phyloP scores from a whole-genome alignment of 2,329 filamentous ascomycete species.

The Aspergillus novofumigatus region DNA sequence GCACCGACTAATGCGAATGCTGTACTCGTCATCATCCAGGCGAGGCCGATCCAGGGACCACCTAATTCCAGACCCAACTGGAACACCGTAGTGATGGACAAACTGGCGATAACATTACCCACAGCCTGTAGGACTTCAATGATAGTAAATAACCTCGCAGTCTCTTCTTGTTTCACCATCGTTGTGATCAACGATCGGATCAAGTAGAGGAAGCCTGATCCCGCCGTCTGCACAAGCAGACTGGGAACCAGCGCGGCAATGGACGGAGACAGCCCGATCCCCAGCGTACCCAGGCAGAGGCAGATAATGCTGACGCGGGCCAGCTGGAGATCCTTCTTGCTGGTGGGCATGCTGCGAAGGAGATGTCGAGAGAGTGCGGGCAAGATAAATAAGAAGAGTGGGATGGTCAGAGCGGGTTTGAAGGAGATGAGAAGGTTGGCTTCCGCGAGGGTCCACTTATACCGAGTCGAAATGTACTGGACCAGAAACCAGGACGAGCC shows the following conservation, averaged over 20 bases:
- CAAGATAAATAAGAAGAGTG: conserved; percentile 45
- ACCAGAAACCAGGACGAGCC: conserved; percentile 46
- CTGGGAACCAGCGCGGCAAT: conserved; percentile 42
- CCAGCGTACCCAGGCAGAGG: conserved; percentile 42
- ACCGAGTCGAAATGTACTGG: conserved; percentile 52
- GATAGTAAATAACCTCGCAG: conserved; percentile 47
- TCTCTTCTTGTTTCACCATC: conserved; percentile 45
- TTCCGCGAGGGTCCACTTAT: conserved; percentile 45
- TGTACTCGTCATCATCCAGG: conserved; percentile 40
- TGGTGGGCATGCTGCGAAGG: conserved; percentile 32
- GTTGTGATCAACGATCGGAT: conserved; percentile 47
- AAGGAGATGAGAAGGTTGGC: conserved; percentile 44
- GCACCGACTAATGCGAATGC: conserved; percentile 30
- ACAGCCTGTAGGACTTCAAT: conserved; percentile 47
- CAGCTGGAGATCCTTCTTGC: conserved; percentile 45
- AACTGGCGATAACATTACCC: conserved; percentile 46
- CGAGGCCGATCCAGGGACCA: conserved; percentile 46
- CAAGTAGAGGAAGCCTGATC: conserved; percentile 46
- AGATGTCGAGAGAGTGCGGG: conserved; percentile 40
- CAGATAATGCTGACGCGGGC: conserved; percentile 44
- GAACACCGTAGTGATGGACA: conserved; percentile 45
- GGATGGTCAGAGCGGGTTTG: conserved; percentile 45
- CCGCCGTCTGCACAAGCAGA: conserved; percentile 46
- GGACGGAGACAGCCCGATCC: conserved; percentile 44
- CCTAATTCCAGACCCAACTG: conserved; percentile 45